Conservation (phyloP, 2,329 filamentous ascomycete genomes). For the Atkinsonella hypoxylon region DNA sequence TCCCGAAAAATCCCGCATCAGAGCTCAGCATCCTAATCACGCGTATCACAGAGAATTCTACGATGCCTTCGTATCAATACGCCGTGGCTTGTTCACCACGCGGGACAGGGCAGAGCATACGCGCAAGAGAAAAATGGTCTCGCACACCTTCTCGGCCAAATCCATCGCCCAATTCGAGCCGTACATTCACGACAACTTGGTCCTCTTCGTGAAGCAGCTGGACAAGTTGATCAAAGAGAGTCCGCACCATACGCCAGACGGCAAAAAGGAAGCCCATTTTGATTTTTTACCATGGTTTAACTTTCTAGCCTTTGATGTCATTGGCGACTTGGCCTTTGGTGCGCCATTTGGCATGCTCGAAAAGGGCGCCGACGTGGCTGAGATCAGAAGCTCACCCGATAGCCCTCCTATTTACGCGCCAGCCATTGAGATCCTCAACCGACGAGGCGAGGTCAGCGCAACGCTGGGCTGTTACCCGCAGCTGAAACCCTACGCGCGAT, state of each 20-base stretch:
- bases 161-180: constrained; percentile 76
- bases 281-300: constrained; percentile 67
- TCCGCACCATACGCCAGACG: constrained; percentile 37
- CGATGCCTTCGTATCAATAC: constrained; percentile 81
- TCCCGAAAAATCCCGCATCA: too few species aligned
- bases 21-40: too few species aligned
- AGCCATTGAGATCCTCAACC: constrained; percentile 80
- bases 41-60: constrained; percentile 60
- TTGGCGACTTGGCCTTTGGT: constrained; percentile 38
- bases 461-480: constrained; percentile 63
- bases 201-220: constrained; percentile 61
- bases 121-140: constrained; percentile 78
- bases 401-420: constrained; percentile 55
- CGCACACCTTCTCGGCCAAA: constrained; percentile 78
- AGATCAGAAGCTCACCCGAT: constrained; percentile 52
- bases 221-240: constrained; percentile 44
- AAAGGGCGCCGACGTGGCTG: constrained; percentile 63
- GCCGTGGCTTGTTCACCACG: constrained; percentile 80
- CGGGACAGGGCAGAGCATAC: constrained; percentile 70
- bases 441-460: constrained; percentile 74
- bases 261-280: constrained; percentile 49
- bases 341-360: constrained; percentile 56
- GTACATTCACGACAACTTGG: constrained; percentile 72
- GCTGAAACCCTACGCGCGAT: constrained; percentile 70
- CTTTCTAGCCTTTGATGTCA: constrained; percentile 42